Evolutionary conservation across 352 stramenopile species (phyloP).

Genomic region (Globisporangium iwayamae): DNA sequence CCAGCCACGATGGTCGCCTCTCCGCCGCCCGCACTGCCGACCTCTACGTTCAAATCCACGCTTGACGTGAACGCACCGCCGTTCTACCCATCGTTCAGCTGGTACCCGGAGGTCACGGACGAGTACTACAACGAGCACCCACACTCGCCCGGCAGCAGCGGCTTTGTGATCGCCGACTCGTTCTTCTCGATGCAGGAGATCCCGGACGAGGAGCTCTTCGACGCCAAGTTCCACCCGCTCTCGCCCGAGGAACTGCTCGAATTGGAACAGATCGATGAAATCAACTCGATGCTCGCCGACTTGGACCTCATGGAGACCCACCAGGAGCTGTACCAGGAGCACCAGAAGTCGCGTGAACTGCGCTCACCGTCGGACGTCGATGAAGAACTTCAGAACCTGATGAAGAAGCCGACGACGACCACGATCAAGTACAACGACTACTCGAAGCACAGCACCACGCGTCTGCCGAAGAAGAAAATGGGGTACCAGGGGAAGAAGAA

Average conservation of each 20-base stretch:
- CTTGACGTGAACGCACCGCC: conserved; percentile 51
- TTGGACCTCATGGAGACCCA: conserved; percentile 77
- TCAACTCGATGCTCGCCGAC: conserved; percentile 77
- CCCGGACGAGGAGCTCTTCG: conserved; percentile 77
- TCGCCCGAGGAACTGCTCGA: conserved; percentile 54
- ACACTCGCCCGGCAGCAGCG: conserved; percentile 49
- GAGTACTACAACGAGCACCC: conserved; percentile 63
- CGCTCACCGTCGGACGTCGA: conserved; percentile 40
- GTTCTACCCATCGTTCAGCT: conserved; percentile 59
- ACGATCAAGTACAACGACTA: conserved; percentile 36
- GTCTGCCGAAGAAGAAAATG: conserved; percentile 35
- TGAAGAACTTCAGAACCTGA: conserved; percentile 45
- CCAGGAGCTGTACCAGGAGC: conserved; percentile 34
- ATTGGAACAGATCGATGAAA: conserved; percentile 74
- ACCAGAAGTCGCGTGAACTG: conserved; percentile 11
- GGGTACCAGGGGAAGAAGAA: conserved; percentile 44
- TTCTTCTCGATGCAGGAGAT: conserved; percentile 51
- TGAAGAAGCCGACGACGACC: conserved; percentile 37
- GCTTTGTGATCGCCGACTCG: conserved; percentile 62
- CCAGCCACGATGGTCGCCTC: conserved; percentile 26
- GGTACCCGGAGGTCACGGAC: conserved; percentile 55
- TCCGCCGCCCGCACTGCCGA: conserved; percentile 16
- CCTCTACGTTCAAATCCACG: conserved; percentile 28
- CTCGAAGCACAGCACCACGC: conserved; percentile 23
- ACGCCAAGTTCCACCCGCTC: conserved; percentile 59